A percentile compares a stretch with the other conserved stretches of the same genome.
These are phyloP conservation scores for Dipteronia sinensis DNA, from an alignment of 345 rosid genomes.

Conservation along the genomic window DNA sequence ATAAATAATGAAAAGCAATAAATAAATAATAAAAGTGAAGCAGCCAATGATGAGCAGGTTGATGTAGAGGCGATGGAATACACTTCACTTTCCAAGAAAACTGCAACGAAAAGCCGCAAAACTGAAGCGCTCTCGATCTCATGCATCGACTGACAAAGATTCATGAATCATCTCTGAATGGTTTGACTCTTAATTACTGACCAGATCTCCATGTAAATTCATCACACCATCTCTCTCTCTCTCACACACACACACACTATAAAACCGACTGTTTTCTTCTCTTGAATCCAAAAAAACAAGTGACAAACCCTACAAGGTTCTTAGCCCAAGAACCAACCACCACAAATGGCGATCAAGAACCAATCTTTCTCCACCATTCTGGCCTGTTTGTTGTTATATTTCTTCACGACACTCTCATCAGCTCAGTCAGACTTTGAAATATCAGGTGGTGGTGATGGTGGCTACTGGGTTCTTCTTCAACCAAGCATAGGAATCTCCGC, in stretches of 20 bases:
- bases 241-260: neutral
- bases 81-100: too few relatives aligned
- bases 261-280: neutral
- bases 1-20: too few relatives aligned
- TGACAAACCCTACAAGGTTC: neutral
- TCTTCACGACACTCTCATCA: neutral
- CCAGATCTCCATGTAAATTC: too few relatives aligned
- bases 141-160: too few relatives aligned
- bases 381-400: neutral
- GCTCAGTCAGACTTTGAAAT: slow-evolving; percentile 1
- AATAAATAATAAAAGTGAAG: too few relatives aligned
- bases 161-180: too few relatives aligned
- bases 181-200: too few relatives aligned
- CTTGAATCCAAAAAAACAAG: neutral
- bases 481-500: slow-evolving; percentile 79
- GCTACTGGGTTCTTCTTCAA: slow-evolving; percentile 47
- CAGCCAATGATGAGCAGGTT: too few relatives aligned
- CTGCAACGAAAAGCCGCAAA: too few relatives aligned
- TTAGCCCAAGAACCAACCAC: neutral
- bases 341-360: slow-evolving; percentile 39
- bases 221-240: neutral
- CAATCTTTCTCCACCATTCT: slow-evolving; percentile 16
- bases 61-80: too few relatives aligned
- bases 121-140: too few relatives aligned
- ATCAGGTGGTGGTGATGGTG: slow-evolving; percentile 20